Evolutionary conservation across 1,284 basidiomycete genomes (phyloP), one percentile per base, ranked within the genome.

Genomic region (Agaricales sp.): DNA sequence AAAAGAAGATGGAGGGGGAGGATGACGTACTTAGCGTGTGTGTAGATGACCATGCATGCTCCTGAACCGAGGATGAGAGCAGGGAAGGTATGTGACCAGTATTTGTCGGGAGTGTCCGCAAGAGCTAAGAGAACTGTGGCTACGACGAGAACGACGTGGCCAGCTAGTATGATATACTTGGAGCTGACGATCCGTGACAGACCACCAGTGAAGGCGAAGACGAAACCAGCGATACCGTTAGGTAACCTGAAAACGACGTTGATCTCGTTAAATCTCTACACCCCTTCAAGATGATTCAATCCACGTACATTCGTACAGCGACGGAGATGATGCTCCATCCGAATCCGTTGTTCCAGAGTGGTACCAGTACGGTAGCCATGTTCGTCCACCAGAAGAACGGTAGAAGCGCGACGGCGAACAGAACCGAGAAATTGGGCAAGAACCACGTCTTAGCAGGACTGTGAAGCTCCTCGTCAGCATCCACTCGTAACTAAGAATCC

Each of bases 21-120:
- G 41, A 2, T 50, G 23, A 56, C 70, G 54, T 54, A 71, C 68
- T 68, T 68, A 13, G 66, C 59, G 21, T 67, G 64, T 4, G 53
- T 60, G 26, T 59, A 70, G 12, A 52, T 50, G 47, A 68, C 47
- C 52, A 59, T 63, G 1, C 51, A 56, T 6, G 75, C 74, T 2
- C 62, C 61, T n/a, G 68, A 67, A 20, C 75, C 74, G 37, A 77
- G 49, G 20, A 63, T 52, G 54, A 75, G 73, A 16, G 66, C 75
- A 16, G 76, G 75, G 57, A 78, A 71, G 43, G 69, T 63, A 52
- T 64, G 64, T 0, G 59, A 54, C 71, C 70, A 77, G 58, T 77
- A 78, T n/a, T 63, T 58, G 4, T 62, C 59, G 13, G 67, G 63
- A 1, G 23, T 47, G 47, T 73, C 66, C 0, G 68, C 67, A 45